Base-by-base conservation (phyloP, 345 rosid species). In the Garcia nutans region DNA sequence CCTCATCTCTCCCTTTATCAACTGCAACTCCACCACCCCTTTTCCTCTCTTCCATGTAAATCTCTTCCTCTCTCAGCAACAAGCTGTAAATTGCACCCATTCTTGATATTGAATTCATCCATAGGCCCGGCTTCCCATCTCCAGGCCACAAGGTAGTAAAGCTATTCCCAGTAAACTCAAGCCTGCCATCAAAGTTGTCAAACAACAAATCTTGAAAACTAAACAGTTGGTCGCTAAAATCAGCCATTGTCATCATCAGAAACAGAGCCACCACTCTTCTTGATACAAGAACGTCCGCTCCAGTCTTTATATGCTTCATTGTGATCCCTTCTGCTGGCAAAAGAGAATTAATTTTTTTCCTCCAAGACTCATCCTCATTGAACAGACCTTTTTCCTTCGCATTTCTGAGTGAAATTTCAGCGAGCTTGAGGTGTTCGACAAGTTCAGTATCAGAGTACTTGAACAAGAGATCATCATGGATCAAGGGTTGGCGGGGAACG, bases 211-310 rank as follows among this genome's bases (percentile, higher is more conserved):
- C 97, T 79, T 90, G 97, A 28, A 90, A 91, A 10, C 96, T 90
- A 28, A 90, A 93, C 8, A 89, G 74, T 76, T 96, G 98, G 68
- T 90, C 99, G 62, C 99, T 93, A 74, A 96, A 92, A 85, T 96
- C 98, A 0, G 97, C 99, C 87, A 96, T 88, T 0, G 97, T 91
- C 94, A 96, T 87, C 76, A 93, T 6, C 7, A 93, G 59, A 79
- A 93, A 96, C 20, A 75, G 68, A 64, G 89, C 99, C 76, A 88
- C 87, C 0, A 86, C 81, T 69, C 99, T 91, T 80, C 99, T 87
- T 0, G 90, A 77, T 26, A 95, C 87, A 42, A 76, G 3, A 58
- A 93, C 86, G 33, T 89, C 93, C 73, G 90, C 96, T 1, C 96
- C 94, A 1, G 88, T 90, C 85, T 90, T 95, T 56, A 93, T 93